Evolutionary conservation across 139 green algal species (phyloP).

Genomic region (Closterium sp.): DNA sequence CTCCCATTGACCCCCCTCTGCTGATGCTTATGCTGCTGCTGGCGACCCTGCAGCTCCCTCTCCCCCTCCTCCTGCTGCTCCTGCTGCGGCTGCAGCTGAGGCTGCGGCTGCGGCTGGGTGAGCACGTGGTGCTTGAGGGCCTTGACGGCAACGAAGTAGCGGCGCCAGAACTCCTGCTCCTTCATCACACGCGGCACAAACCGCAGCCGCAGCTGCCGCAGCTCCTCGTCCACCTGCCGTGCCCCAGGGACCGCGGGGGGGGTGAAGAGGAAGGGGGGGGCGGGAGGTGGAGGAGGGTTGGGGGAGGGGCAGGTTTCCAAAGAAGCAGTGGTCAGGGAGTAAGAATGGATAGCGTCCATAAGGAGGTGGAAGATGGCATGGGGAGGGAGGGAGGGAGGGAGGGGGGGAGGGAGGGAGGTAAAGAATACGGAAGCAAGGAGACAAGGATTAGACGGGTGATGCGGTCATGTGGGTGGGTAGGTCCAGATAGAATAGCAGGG

Average conservation of each 20-base stretch:
- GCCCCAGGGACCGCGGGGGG: background rate
- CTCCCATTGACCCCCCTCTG: background rate
- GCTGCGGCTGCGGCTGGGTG: background rate
- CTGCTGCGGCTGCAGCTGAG: background rate
- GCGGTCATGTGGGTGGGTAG: background rate
- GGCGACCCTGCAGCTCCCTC: background rate
- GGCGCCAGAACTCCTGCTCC: constrained; percentile 49
- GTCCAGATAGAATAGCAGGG: no score
- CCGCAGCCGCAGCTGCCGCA: constrained; percentile 17
- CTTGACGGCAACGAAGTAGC: constrained; percentile 44
- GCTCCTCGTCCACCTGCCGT: constrained; percentile 39
- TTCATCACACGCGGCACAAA: constrained; percentile 43
- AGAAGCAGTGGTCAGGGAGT: background rate
- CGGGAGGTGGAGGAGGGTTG: background rate
- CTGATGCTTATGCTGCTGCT: background rate
- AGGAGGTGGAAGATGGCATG: background rate
- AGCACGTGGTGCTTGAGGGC: constrained; percentile 21
- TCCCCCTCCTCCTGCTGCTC: background rate
- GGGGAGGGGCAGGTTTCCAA: background rate
- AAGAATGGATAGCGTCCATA: background rate
- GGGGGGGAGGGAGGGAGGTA: background rate
- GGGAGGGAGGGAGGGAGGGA: background rate
- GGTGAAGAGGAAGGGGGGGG: background rate
- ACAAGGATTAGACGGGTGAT: no score
- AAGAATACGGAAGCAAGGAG: background rate